phyloP scores from a whole-genome alignment of 139 green algal genomes.

The Mychonastes homosphaera region DNA sequence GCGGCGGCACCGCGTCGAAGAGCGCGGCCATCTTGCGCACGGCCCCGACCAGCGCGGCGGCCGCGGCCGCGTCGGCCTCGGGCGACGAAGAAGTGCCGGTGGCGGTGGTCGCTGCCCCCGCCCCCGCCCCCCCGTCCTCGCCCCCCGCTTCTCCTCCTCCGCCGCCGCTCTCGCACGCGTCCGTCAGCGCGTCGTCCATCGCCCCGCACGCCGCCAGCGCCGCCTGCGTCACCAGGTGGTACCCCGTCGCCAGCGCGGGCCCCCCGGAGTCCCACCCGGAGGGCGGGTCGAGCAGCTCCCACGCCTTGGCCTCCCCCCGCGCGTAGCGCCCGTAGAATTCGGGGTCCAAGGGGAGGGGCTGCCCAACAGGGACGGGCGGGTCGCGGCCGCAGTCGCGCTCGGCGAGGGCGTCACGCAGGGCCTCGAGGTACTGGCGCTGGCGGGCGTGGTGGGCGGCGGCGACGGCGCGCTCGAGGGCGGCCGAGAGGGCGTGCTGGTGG shows the following conservation, averaged over 20 bases:
- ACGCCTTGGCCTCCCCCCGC: slow-evolving; percentile 9
- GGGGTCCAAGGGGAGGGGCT: slow-evolving; percentile 16
- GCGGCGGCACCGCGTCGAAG: slow-evolving; percentile 11
- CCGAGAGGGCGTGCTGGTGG: no score
- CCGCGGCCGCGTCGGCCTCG: slow-evolving; percentile 13
- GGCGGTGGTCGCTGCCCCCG: no score
- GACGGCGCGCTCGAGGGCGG: slow-evolving; percentile 9
- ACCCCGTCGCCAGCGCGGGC: slow-evolving; percentile 13
- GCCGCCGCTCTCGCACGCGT: slow-evolving; percentile 11
- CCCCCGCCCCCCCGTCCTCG: no score
- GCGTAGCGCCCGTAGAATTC: slow-evolving; percentile 9
- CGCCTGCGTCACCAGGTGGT: slow-evolving; percentile 8
- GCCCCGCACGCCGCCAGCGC: slow-evolving; percentile 12
- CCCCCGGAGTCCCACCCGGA: slow-evolving; percentile 12
- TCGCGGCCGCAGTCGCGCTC: background rate
- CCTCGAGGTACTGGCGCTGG: slow-evolving; percentile 14
- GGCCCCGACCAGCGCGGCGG: slow-evolving; percentile 5
- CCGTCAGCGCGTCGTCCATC: slow-evolving; percentile 16
- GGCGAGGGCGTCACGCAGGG: slow-evolving; percentile 2
- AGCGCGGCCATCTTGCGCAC: slow-evolving; percentile 19
- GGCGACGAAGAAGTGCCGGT: no score
- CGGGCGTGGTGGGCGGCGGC: slow-evolving; percentile 14
- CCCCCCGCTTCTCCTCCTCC: background rate
- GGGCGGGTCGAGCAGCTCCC: slow-evolving; percentile 19
- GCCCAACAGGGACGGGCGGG: slow-evolving; percentile 9